Conservation (phyloP, 495 filamentous ascomycete species). For the Chlorociboria aeruginascens region DNA sequence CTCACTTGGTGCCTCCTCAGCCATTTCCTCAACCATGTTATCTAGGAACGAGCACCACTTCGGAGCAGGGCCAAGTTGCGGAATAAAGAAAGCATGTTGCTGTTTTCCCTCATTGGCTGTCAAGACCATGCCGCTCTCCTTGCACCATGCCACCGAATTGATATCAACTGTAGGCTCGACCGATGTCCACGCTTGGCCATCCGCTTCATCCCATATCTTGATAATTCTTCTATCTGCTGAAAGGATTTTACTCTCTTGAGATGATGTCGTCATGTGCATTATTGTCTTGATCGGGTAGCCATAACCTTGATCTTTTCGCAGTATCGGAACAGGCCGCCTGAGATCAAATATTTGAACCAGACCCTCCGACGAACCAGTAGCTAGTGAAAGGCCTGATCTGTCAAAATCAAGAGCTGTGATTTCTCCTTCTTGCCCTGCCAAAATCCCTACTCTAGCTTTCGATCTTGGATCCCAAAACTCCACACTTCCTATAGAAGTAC, state of each 20-base stretch:
- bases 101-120: constrained; percentile 92
- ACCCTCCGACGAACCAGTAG: constrained; percentile 77
- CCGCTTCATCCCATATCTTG: constrained; percentile 83
- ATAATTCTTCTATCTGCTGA: constrained; percentile 91
- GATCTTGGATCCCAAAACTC: constrained; percentile 91
- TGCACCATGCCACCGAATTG: constrained; percentile 80
- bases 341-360: constrained; percentile 91
- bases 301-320: constrained; percentile 93
- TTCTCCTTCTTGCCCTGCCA: constrained; percentile 53
- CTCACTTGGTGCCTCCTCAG: constrained; percentile 56
- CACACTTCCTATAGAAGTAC: constrained; percentile 88
- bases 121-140: constrained; percentile 79
- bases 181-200: constrained; percentile 81
- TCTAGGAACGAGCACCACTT: constrained; percentile 96
- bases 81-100: constrained; percentile 93
- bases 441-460: constrained; percentile 65
- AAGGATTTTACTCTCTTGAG: constrained; percentile 76
- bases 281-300: constrained; percentile 87
- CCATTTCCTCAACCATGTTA: constrained; percentile 97
- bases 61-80: constrained; percentile 82
- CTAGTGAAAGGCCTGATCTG: constrained; percentile 72
- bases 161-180: constrained; percentile 92
- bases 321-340: constrained; percentile 69
- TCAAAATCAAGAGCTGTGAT: constrained; percentile 84
- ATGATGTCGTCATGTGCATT: constrained; percentile 69